A percentile compares a stretch with the other conserved stretches of the same genome.
These are phyloP conservation scores for Trichoderma sp. DNA, from an alignment of 2,329 filamentous ascomycete genomes.

Conservation along the genomic window DNA sequence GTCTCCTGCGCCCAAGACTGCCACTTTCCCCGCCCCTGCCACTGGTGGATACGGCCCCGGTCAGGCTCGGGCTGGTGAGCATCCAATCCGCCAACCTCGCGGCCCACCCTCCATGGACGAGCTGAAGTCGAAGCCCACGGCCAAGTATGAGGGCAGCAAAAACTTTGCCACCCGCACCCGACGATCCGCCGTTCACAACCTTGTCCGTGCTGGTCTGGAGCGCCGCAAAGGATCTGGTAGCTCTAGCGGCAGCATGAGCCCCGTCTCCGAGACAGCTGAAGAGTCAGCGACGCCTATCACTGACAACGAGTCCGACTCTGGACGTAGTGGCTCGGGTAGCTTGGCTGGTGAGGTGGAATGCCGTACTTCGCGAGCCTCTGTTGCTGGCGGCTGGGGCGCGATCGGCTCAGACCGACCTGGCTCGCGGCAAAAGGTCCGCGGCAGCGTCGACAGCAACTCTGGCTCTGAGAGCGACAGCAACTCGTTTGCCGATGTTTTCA, in stretches of 20 bases:
- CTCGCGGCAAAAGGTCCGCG: slow-evolving; percentile 67
- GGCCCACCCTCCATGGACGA: slow-evolving; percentile 92
- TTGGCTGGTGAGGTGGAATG: slow-evolving; percentile 72
- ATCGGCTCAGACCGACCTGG: slow-evolving; percentile 86
- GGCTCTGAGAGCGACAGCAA: slow-evolving; percentile 54
- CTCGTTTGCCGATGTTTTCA: slow-evolving; percentile 70
- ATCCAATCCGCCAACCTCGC: slow-evolving; percentile 89
- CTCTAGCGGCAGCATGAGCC: slow-evolving; percentile 78
- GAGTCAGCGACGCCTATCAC: slow-evolving; percentile 68
- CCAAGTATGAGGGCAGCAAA: slow-evolving; percentile 93
- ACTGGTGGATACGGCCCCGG: slow-evolving; percentile 91
- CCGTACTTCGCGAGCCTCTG: slow-evolving; percentile 76
- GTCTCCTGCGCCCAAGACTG: slow-evolving; percentile 74
- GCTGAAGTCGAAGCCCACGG: slow-evolving; percentile 83
- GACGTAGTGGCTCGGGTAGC: slow-evolving; percentile 76
- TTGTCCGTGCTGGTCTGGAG: slow-evolving; percentile 86
- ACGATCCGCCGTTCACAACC: slow-evolving; percentile 86
- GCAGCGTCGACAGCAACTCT: slow-evolving; percentile 65
- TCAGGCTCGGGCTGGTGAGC: slow-evolving; percentile 89
- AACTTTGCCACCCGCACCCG: slow-evolving; percentile 95
- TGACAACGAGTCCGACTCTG: slow-evolving; percentile 75
- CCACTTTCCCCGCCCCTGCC: slow-evolving; percentile 76
- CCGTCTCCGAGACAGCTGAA: slow-evolving; percentile 79
- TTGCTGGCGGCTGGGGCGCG: slow-evolving; percentile 73
- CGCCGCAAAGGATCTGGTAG: slow-evolving; percentile 77